Evolutionary conservation across 306 rosid genomes (phyloP).

Genomic region (Vicia villosa): DNA sequence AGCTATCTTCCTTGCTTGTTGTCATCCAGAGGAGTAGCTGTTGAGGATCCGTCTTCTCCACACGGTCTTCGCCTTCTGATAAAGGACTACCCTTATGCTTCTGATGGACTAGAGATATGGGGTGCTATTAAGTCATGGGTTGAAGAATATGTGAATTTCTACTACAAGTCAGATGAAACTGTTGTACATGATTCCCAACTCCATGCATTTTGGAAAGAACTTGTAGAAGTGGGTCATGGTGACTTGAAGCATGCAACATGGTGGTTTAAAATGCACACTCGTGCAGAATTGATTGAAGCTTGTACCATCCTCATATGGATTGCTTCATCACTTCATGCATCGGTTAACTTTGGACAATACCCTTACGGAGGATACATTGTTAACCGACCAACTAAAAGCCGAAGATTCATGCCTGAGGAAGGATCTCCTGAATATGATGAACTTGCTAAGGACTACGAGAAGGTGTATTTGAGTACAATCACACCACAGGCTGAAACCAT

Average conservation of each 20-base stretch:
- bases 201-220: slow-evolving; percentile 71
- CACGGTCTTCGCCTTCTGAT: slow-evolving; percentile 59
- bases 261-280: slow-evolving; percentile 58
- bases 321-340: slow-evolving; percentile 71
- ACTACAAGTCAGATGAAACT: slow-evolving; percentile 48
- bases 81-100: slow-evolving; percentile 65
- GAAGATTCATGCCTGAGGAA: slow-evolving; percentile 59
- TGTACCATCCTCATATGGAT: slow-evolving; percentile 61
- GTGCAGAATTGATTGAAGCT: slow-evolving; percentile 43
- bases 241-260: slow-evolving; percentile 51
- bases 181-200: slow-evolving; percentile 55
- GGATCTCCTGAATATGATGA: slow-evolving; percentile 59
- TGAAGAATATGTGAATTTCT: slow-evolving; percentile 52
- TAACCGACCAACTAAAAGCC: slow-evolving; percentile 64
- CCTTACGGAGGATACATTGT: slow-evolving; percentile 71
- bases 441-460: slow-evolving; percentile 45
- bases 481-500: slow-evolving; percentile 55
- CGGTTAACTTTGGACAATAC: slow-evolving; percentile 67
- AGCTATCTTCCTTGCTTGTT: background rate
- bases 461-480: slow-evolving; percentile 53
- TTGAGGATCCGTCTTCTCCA: slow-evolving; percentile 48
- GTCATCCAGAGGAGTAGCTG: slow-evolving; percentile 59
- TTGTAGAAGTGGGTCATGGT: slow-evolving; percentile 58
- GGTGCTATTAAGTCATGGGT: slow-evolving; percentile 60
- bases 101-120: slow-evolving; percentile 67